Percentiles rank a stretch among this genome's conserved stretches.
Conservation (phyloP, 345 rosid genomes). For the Passiflora organensis region DNA sequence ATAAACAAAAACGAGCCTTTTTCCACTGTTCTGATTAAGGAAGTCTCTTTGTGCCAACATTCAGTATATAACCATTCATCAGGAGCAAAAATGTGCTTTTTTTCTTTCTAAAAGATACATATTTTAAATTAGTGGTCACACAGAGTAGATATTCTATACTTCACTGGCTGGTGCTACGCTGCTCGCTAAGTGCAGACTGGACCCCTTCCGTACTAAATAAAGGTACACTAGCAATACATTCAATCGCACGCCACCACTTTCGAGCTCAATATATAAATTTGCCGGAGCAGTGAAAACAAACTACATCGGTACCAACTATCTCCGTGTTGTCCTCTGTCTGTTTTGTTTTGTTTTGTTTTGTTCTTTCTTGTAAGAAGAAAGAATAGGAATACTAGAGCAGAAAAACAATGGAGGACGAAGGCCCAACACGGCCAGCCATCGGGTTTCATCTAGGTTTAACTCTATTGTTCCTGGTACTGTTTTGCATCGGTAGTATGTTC, state of each 20-base stretch:
- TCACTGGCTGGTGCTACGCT: too few relatives aligned
- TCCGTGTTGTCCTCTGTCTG: not conserved
- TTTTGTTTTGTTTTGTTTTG: not conserved
- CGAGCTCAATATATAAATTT: not conserved
- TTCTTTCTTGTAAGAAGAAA: not conserved
- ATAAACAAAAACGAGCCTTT: too few relatives aligned
- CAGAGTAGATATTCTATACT: too few relatives aligned
- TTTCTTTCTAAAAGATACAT: too few relatives aligned
- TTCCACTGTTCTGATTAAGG: too few relatives aligned
- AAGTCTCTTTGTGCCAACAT: too few relatives aligned
- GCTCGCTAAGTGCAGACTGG: conserved; percentile 1
- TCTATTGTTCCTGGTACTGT: conserved; percentile 24
- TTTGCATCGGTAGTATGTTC: conserved; percentile 24
- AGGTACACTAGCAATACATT: conserved; percentile 2
- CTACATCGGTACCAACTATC: not conserved
- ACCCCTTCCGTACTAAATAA: conserved; percentile 21
- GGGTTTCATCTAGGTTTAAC: conserved; percentile 38
- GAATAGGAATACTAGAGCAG: not conserved
- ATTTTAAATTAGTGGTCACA: too few relatives aligned
- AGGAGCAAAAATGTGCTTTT: too few relatives aligned
- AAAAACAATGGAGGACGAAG: conserved; percentile 11
- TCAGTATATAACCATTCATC: too few relatives aligned
- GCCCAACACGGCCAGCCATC: conserved; percentile 21
- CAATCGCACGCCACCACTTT: not conserved
- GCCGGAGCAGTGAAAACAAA: not conserved